A percentile compares a stretch with the other conserved stretches of the same genome.
phyloP scores from a whole-genome alignment of 768 basidiomycete species.

The Lentinus tigrinus region DNA sequence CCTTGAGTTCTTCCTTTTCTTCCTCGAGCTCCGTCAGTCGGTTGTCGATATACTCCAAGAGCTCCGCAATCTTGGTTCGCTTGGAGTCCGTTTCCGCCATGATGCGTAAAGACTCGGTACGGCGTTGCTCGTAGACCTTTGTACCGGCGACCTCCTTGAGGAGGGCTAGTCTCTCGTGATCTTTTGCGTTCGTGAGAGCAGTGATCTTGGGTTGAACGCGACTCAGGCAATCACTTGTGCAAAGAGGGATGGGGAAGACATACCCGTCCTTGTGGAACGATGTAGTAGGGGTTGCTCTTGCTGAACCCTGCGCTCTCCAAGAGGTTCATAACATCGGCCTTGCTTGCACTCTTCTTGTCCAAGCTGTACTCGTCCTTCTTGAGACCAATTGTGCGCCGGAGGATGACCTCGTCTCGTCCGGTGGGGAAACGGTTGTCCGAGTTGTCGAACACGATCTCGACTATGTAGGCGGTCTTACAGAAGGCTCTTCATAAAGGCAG shows the following conservation, averaged over 20 bases:
- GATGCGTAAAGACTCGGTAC: conserved; percentile 89
- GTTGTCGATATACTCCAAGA: conserved; percentile 88
- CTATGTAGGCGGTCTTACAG: conserved; percentile 31
- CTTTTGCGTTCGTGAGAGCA: conserved; percentile 94
- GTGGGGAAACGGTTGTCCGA: conserved; percentile 93
- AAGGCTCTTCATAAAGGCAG: background rate
- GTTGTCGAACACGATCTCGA: conserved; percentile 96
- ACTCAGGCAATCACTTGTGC: no score
- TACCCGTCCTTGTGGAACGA: conserved; percentile 96
- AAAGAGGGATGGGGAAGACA: conserved; percentile 30
- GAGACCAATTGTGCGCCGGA: conserved; percentile 91
- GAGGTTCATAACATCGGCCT: conserved; percentile 97
- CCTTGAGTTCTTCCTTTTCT: conserved; percentile 96
- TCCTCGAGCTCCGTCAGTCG: conserved; percentile 90
- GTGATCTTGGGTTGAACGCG: conserved; percentile 71
- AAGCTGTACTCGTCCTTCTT: conserved; percentile 99
- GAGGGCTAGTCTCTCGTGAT: conserved; percentile 89
- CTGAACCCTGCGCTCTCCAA: conserved; percentile 97
- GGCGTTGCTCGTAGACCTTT: conserved; percentile 94
- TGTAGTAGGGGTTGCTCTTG: conserved; percentile 98
- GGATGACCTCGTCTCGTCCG: conserved; percentile 78
- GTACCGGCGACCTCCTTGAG: conserved; percentile 98
- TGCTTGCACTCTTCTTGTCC: conserved; percentile 92
- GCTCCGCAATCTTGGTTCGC: conserved; percentile 85
- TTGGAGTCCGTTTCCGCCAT: conserved; percentile 97